phyloP scores from a whole-genome alignment of 768 basidiomycete species.

The Leccinum uliginosum region DNA sequence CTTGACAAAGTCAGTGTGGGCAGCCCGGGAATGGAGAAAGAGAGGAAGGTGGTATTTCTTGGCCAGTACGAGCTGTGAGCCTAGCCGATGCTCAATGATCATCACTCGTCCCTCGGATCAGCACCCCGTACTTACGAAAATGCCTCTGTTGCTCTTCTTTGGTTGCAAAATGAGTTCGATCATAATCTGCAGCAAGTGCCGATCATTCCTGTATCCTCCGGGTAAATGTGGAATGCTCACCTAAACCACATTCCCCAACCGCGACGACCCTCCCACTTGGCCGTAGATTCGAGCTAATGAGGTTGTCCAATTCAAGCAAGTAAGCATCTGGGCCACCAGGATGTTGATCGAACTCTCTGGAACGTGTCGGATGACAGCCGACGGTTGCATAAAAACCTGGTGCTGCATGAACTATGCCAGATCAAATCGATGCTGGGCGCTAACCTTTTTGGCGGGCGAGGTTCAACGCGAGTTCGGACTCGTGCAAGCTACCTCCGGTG shows the following conservation, averaged over 20 bases:
- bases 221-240: conserved; percentile 30
- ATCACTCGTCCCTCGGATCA: neutral
- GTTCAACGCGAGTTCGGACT: conserved; percentile 54
- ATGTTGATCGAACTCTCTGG: conserved; percentile 59
- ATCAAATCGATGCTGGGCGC: conserved; percentile 1
- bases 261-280: conserved; percentile 62
- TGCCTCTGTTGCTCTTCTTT: conserved; percentile 55
- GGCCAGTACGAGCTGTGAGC: conserved; percentile 58
- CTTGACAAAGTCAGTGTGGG: conserved; percentile 62
- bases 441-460: conserved; percentile 58
- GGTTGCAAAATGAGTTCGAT: conserved; percentile 62
- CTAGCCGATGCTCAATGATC: conserved; percentile 19
- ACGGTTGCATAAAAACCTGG: conserved; percentile 67
- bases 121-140: conserved; percentile 47
- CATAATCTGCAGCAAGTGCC: conserved; percentile 53
- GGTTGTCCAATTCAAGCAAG: conserved; percentile 49
- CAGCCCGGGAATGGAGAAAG: conserved; percentile 79
- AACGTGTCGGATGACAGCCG: conserved; percentile 78
- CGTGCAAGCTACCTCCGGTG: conserved; percentile 67
- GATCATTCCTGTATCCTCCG: neutral
- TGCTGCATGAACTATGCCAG: neutral
- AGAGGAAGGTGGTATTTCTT: conserved; percentile 71
- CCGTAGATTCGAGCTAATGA: conserved; percentile 46
- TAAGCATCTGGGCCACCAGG: conserved; percentile 57
- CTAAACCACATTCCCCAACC: conserved; percentile 78